These are phyloP conservation scores for Dysphania ambrosioides DNA, from an alignment of 148 eudicot genomes.

Conservation along the genomic window DNA sequence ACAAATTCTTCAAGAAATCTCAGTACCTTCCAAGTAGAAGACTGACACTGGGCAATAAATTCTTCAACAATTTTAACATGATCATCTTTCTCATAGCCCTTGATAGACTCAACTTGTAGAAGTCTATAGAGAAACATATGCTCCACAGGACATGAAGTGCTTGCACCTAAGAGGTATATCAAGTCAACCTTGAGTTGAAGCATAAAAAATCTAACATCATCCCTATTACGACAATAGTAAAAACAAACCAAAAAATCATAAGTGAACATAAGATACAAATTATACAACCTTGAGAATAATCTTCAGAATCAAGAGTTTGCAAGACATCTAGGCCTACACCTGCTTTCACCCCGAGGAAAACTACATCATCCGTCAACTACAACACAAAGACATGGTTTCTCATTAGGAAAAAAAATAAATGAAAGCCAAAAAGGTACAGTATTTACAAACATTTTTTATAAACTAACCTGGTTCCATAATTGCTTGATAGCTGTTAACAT, in stretches of 20 bases:
- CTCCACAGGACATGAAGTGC: constrained; percentile 69
- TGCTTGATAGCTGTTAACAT: constrained; percentile 56
- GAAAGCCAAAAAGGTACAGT: constrained; percentile 7
- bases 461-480: constrained; percentile 77
- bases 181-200: constrained; percentile 19
- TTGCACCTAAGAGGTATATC: constrained; percentile 37
- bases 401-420: constrained; percentile 3
- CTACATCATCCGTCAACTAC: constrained; percentile 75
- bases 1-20: constrained; percentile 55
- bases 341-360: constrained; percentile 66
- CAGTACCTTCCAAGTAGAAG: constrained; percentile 56
- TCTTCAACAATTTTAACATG: constrained; percentile 44
- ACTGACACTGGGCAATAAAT: constrained; percentile 52
- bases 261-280: not conserved
- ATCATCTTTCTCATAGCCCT: constrained; percentile 32
- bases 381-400: constrained; percentile 15
- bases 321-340: constrained; percentile 56
- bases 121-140: constrained; percentile 77
- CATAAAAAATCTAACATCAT: not conserved
- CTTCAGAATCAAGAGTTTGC: constrained; percentile 50
- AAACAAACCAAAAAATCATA: not conserved
- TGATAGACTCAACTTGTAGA: constrained; percentile 47
- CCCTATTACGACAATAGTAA: not conserved
- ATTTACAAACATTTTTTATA: not conserved
- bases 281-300: constrained; percentile 58